These are phyloP conservation scores for Teratosphaeria pseudoeucalypti DNA, from an alignment of 2,329 filamentous ascomycete species.

Conservation along the genomic window DNA sequence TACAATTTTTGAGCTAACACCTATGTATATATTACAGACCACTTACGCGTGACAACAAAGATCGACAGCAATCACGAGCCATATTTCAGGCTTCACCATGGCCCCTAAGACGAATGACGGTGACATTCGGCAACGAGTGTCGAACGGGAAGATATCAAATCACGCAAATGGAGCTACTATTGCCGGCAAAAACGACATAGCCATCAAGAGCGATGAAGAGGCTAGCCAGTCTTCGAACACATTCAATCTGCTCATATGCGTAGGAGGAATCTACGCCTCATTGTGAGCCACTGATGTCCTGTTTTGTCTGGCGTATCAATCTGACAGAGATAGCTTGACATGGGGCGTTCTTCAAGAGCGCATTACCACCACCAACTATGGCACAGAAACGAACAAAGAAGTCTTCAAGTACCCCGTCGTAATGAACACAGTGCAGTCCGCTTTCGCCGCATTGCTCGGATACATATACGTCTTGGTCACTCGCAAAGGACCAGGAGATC, in stretches of 20 bases:
- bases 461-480: conserved; percentile 64
- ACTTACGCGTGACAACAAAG: not conserved
- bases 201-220: conserved; percentile 9
- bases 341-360: conserved; percentile 97
- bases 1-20: not conserved
- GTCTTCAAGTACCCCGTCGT: conserved; percentile 91
- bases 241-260: conserved; percentile 69
- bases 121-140: conserved; percentile 15
- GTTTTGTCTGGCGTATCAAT: too few species aligned
- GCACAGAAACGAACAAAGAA: conserved; percentile 48
- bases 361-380: conserved; percentile 86
- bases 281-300: conserved; percentile 53
- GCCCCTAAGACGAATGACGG: conserved; percentile 10
- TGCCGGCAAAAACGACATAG: conserved; percentile 17
- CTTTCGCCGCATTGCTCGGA: conserved; percentile 75
- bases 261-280: conserved; percentile 91
- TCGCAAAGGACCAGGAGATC: conserved; percentile 33
- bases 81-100: not conserved
- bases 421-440: conserved; percentile 89
- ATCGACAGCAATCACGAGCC: not conserved
- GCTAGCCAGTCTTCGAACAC: conserved; percentile 13
- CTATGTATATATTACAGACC: not conserved
- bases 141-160: conserved; percentile 15
- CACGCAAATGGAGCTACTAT: conserved; percentile 10
- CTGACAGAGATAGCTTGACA: conserved; percentile 50